Conservation (phyloP, 2,329 filamentous ascomycete genomes). For the Hymenotorrendiella dingleyae region DNA sequence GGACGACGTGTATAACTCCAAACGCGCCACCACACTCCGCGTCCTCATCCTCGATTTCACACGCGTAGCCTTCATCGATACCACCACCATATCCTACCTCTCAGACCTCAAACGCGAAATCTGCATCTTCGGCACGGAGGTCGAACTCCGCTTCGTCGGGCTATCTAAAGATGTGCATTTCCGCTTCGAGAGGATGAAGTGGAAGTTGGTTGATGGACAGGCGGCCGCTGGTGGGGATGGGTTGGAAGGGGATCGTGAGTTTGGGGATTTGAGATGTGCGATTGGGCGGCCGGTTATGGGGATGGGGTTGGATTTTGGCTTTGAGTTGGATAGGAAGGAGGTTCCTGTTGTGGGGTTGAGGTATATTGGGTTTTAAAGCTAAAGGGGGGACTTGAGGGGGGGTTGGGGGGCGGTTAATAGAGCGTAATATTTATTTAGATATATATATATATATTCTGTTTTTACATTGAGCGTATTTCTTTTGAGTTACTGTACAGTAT, state of each 20-base stretch:
- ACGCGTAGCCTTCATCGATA: constrained; percentile 16
- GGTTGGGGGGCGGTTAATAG: too few relatives aligned
- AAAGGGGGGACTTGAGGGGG: too few relatives aligned
- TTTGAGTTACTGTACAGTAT: too few relatives aligned
- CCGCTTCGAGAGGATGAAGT: constrained; percentile 10
- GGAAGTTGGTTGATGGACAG: constrained; percentile 2
- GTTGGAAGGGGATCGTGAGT: constrained; percentile 1
- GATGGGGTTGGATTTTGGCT: constrained; percentile 2
- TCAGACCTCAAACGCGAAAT: constrained; percentile 13
- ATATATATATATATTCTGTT: too few relatives aligned
- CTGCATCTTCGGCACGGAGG: constrained; percentile 7
- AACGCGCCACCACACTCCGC: constrained; percentile 6
- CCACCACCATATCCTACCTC: constrained; percentile 11
- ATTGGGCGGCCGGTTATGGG: constrained; percentile 1
- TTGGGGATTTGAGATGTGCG: constrained; percentile 2
- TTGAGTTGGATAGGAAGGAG: background rate
- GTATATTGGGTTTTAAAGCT: constrained; percentile 6
- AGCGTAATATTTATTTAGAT: too few relatives aligned
- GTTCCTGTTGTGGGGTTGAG: background rate
- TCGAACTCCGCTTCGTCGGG: constrained; percentile 20
- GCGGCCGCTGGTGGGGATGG: constrained; percentile 1
- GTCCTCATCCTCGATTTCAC: constrained; percentile 18
- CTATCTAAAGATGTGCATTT: constrained; percentile 10
- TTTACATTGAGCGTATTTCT: too few relatives aligned
- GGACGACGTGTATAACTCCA: constrained; percentile 1